These are phyloP conservation scores for Candolleomyces efflorescens DNA, from an alignment of 768 basidiomycete genomes.

Conservation along the genomic window DNA sequence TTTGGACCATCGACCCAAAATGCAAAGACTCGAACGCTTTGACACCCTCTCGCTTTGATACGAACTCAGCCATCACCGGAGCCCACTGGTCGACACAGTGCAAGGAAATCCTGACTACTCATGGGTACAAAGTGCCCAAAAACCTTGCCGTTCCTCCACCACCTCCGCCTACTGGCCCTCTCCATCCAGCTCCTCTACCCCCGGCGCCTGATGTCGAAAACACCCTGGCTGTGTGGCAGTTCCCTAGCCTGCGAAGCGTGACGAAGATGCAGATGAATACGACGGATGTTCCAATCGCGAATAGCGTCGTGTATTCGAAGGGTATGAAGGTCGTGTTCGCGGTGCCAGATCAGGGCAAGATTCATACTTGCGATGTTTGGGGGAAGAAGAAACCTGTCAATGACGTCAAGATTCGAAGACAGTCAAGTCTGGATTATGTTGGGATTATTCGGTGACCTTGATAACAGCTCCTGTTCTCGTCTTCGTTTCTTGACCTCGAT, in stretches of 20 bases:
- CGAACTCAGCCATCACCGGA: slow-evolving; percentile 60
- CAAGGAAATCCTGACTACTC: slow-evolving; percentile 83
- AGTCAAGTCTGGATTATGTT: slow-evolving; percentile 25
- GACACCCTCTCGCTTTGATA: slow-evolving; percentile 40
- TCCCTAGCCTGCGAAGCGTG: slow-evolving; percentile 58
- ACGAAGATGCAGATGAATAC: slow-evolving; percentile 27
- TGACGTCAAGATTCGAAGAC: slow-evolving; percentile 27
- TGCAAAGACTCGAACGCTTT: slow-evolving; percentile 30
- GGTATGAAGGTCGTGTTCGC: slow-evolving; percentile 23
- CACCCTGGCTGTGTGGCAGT: slow-evolving; percentile 48
- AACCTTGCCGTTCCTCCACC: neutral
- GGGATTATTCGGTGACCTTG: slow-evolving; percentile 23
- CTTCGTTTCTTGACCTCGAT: neutral
- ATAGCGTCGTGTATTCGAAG: slow-evolving; percentile 40
- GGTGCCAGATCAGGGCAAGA: slow-evolving; percentile 21
- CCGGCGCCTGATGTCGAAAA: slow-evolving; percentile 16
- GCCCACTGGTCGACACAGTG: slow-evolving; percentile 74
- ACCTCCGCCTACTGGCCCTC: neutral
- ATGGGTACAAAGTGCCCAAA: slow-evolving; percentile 32
- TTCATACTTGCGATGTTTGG: slow-evolving; percentile 27
- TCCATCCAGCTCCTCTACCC: neutral
- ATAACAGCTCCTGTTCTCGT: neutral
- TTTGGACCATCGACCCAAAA: slow-evolving; percentile 52
- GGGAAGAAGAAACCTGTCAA: slow-evolving; percentile 21
- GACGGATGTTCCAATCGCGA: slow-evolving; percentile 52